Evolutionary conservation across 352 stramenopile genomes (phyloP), one percentile per base, ranked within the genome.

Genomic region (Pythium grandisporangium): DNA sequence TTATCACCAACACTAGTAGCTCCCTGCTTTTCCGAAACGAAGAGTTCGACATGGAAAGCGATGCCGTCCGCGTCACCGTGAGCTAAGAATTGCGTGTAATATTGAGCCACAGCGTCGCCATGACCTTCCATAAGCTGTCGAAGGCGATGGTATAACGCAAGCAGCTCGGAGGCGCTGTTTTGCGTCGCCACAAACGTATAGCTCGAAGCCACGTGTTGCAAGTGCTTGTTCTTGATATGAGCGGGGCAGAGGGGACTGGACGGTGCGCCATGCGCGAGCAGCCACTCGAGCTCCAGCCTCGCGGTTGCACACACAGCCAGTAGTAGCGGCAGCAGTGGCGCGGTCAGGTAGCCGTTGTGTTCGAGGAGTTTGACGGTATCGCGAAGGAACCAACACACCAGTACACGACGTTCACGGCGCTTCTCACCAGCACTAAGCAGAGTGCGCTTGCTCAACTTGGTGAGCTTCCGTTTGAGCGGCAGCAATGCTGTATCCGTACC

Each of bases 201-300:
- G 35, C 41, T 65, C 3, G 42, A 22, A 8, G 47, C 30, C 0
- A 58, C 56, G 22, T 64, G 64, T 1, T 73, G 53, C 39, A 71
- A 56, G 17, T 85, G 63, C 26, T 83, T 83, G 4, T 43, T 2
- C 21, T 85, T 85, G 21, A 78, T 41, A 20, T 70, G 54, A 8
- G 30, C 55, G 2, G 66, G 72, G 17, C 71, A 54, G 6, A 83
- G 55, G 12, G 58, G 39, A 10, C 52, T 20, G n/a, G n/a, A n/a
- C n/a, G n/a, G n/a, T 51, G 40, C 30, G 4, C 16, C 22, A 21
- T 85, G 72, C 17, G 48, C 46, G n/a, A 78, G 47, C 5, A 58
- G 19, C 72, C 72, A 85, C 21, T 80, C 57, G n/a, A 74, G 27
- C 23, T 86, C 73, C 30, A 65, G 60, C n/a, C 51, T 45, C 4